Percentiles rank a stretch among this genome's conserved stretches.
Evolutionary conservation across 306 rosid genomes (phyloP).

Genomic region (Inga laurina): DNA sequence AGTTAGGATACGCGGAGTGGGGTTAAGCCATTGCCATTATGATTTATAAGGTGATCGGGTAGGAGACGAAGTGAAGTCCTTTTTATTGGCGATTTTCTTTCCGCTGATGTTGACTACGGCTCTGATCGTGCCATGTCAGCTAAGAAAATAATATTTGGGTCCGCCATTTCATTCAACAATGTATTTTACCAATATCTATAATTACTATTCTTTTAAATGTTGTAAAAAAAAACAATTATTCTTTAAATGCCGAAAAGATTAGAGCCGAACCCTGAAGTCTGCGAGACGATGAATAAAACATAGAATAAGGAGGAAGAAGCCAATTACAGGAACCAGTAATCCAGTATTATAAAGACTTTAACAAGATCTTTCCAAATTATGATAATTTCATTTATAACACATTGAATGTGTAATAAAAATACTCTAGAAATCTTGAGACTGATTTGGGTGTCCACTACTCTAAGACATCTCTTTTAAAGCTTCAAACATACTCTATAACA

Average conservation of each 20-base stretch:
- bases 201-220: too few relatives aligned
- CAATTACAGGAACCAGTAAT: neutral
- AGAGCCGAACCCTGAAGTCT: neutral
- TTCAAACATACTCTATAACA: neutral
- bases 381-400: neutral
- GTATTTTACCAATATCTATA: slow-evolving; percentile 3
- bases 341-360: slow-evolving; percentile 22
- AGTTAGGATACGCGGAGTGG: slow-evolving; percentile 15
- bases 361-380: slow-evolving; percentile 28
- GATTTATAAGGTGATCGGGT: neutral
- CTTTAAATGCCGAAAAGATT: neutral
- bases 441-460: too few relatives aligned
- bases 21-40: neutral
- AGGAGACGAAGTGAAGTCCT: neutral
- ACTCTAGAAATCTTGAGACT: neutral
- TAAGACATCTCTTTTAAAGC: too few relatives aligned
- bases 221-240: neutral
- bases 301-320: neutral
- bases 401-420: neutral
- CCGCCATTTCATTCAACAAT: neutral
- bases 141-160: neutral
- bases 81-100: slow-evolving; percentile 6
- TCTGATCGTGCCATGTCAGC: slow-evolving; percentile 40
- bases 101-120: slow-evolving; percentile 30
- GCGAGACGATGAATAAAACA: neutral